Evolutionary conservation across 2,329 filamentous ascomycete genomes (phyloP).

Genomic region (Aureobasidium sp.): DNA sequence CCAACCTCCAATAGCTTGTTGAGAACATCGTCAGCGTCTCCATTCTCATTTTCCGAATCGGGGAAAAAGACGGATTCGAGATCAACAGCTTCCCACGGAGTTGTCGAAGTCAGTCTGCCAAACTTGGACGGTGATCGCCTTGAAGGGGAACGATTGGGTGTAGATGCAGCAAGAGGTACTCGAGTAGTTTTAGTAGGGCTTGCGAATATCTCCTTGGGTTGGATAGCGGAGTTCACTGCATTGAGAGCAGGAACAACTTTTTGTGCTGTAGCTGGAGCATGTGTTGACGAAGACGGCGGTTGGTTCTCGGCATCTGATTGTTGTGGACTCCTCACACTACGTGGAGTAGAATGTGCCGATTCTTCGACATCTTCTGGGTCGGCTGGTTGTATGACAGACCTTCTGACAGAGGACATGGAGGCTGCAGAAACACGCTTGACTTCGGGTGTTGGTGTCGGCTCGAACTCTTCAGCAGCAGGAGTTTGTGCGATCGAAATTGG

Average conservation of each 20-base stretch:
- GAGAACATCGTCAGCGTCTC: slow-evolving; percentile 45
- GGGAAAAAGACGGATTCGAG: slow-evolving; percentile 61
- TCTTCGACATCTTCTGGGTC: slow-evolving; percentile 45
- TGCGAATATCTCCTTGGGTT: slow-evolving; percentile 17
- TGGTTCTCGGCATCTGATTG: slow-evolving; percentile 76
- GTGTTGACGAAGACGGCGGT: slow-evolving; percentile 54
- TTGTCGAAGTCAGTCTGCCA: slow-evolving; percentile 44
- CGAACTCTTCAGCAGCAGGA: slow-evolving; percentile 30
- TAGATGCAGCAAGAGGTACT: slow-evolving; percentile 37
- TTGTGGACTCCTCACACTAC: slow-evolving; percentile 34
- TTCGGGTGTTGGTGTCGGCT: slow-evolving; percentile 27
- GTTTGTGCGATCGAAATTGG: slow-evolving; percentile 7
- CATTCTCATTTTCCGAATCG: slow-evolving; percentile 33
- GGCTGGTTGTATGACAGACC: slow-evolving; percentile 4
- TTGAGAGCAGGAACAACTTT: slow-evolving; percentile 26
- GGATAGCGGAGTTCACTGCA: slow-evolving; percentile 19
- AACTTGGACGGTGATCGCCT: slow-evolving; percentile 36
- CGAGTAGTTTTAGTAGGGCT: slow-evolving; percentile 30
- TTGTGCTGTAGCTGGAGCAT: slow-evolving; percentile 11
- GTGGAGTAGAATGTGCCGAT: slow-evolving; percentile 60
- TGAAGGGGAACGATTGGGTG: slow-evolving; percentile 28
- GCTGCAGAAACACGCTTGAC: slow-evolving; percentile 17
- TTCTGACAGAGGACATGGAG: not conserved
- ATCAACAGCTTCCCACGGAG: slow-evolving; percentile 66
- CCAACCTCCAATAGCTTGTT: slow-evolving; percentile 38